Base-by-base conservation (phyloP, 768 basidiomycete species). In the Mycena galericulata region DNA sequence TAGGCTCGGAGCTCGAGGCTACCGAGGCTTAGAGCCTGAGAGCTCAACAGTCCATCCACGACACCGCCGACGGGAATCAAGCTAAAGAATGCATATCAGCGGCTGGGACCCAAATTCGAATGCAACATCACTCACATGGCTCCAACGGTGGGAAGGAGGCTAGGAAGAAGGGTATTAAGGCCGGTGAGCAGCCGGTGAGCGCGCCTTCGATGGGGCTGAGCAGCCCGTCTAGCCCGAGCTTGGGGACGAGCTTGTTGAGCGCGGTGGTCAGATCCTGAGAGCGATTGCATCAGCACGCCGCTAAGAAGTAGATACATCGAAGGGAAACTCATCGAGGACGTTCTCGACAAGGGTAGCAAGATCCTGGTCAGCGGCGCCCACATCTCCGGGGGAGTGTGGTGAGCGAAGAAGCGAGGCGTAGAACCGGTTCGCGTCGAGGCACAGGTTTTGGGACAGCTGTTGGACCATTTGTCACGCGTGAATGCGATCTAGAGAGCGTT, bases 371-470 rank as follows among this genome's bases (percentile, higher is more conserved):
- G 53, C 43, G 7, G 40, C 66, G n/a, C 53, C 53, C 41, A 36
- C 36, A 40, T 62, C 60, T 22, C 67, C 60, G 11, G 67, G 59
- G 20, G 54, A 14, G 22, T 2, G 45, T 15, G 2, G 67, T 26
- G 22, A 68, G 67, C 12, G 53, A 38, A 7, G 34, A 10, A 29
- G 59, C 34, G 67, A 58, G 32, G 70, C 70, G 58, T 63, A 71
- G 50, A 71, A 59, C 1, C 70, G 70, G 51, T 71, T 67, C 15
- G 66, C 50, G 62, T 71, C 70, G 20, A 71, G 54, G 53, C 70
- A 69, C 32, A 72, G 68, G 55, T 72, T 65, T 36, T 58, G 59
- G 2, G 65, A 64, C 30, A 72, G 71, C 8, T 45, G 51, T 17
- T 49, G 54, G 38, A 69, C 57, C 51, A 69, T 60, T 26, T 58